Percentiles rank a stretch among this genome's conserved stretches.
Conservation (phyloP, 148 eudicot genomes). For the Camellia lanceoleosa region DNA sequence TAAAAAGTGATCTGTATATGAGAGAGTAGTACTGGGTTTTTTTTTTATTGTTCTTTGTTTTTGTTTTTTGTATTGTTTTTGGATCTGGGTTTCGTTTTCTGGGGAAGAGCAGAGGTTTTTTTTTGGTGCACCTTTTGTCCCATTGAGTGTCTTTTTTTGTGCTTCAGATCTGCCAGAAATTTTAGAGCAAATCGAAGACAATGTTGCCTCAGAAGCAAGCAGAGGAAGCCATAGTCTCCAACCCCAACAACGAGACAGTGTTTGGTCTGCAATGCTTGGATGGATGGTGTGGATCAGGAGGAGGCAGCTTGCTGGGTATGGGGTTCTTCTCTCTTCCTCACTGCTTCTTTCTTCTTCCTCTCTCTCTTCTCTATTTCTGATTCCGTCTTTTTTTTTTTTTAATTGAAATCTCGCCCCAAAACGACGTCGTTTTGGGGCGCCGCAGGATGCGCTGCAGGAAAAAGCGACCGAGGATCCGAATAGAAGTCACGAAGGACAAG, state of each 20-base stretch:
- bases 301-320: too few relatives aligned
- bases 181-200: conserved; percentile 17
- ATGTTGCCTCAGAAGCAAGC: conserved; percentile 49
- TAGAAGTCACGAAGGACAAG: too few relatives aligned
- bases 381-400: too few relatives aligned
- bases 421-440: too few relatives aligned
- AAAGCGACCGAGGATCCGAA: too few relatives aligned
- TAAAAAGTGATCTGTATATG: conserved; percentile 20
- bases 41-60: not conserved
- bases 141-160: conserved; percentile 16
- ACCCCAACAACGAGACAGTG: conserved; percentile 29
- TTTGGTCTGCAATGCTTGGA: too few relatives aligned
- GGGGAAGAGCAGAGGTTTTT: conserved; percentile 8
- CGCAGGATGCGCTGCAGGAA: too few relatives aligned
- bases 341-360: too few relatives aligned
- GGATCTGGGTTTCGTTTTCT: conserved; percentile 32
- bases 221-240: conserved; percentile 49
- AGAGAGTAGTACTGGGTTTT: conserved; percentile 9
- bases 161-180: conserved; percentile 24
- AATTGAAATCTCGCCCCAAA: too few relatives aligned
- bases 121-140: conserved; percentile 14
- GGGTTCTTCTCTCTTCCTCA: too few relatives aligned
- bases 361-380: too few relatives aligned
- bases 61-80: conserved; percentile 5
- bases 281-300: too few relatives aligned